phyloP scores from a whole-genome alignment of 495 filamentous ascomycete genomes.

The Penicillium macrosclerotiorum region DNA sequence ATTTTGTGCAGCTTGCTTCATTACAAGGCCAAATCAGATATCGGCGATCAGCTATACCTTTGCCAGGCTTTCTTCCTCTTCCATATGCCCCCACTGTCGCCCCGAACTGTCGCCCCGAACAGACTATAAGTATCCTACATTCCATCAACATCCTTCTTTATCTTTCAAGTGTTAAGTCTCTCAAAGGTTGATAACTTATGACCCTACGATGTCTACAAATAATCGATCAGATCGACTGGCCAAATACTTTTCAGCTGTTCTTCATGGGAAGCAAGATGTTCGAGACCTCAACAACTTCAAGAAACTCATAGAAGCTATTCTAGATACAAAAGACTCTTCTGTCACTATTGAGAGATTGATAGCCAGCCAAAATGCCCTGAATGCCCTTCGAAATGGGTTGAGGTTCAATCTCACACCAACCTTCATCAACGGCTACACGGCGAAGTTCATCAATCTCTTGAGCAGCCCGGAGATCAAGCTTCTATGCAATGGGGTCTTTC shows the following conservation, averaged over 20 bases:
- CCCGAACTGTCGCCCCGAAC: too few relatives aligned
- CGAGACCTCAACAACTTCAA: conserved; percentile 38
- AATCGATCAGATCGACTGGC: conserved; percentile 20
- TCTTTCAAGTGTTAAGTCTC: conserved; percentile 35
- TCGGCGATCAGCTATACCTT: too few relatives aligned
- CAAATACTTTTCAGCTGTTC: conserved; percentile 30
- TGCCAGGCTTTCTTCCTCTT: too few relatives aligned
- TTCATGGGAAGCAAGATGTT: conserved; percentile 32
- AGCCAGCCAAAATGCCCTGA: conserved; percentile 43
- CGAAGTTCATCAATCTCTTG: conserved; percentile 30
- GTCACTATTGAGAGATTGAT: conserved; percentile 56
- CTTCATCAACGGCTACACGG: conserved; percentile 50
- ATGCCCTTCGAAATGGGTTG: conserved; percentile 47
- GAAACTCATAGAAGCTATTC: conserved; percentile 60
- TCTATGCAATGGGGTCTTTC: conserved; percentile 54
- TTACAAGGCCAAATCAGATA: too few relatives aligned
- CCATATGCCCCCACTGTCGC: too few relatives aligned
- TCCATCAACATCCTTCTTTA: not conserved
- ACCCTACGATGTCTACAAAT: conserved; percentile 5
- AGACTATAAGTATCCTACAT: not conserved
- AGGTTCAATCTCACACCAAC: conserved; percentile 43
- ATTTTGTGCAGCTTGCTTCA: too few relatives aligned
- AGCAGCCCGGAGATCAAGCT: conserved; percentile 38
- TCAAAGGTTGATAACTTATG: not conserved
- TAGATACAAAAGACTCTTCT: conserved; percentile 43